Evolutionary conservation across 768 basidiomycete species (phyloP), one percentile per base, ranked within the genome.

Genomic region (Lentinula raphanica): DNA sequence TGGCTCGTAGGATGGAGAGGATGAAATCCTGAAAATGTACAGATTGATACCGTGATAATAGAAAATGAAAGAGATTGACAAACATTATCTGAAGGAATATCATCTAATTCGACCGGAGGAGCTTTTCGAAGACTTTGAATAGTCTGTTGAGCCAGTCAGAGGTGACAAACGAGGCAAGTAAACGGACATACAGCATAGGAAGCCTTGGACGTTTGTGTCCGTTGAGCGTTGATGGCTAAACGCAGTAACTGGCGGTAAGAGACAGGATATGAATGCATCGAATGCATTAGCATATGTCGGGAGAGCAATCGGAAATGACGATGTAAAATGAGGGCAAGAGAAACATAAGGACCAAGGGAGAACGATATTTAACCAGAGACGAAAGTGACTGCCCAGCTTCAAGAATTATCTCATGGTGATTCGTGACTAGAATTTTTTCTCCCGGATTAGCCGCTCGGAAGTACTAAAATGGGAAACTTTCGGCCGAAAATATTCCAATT

Each of bases 1-100:
- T 93, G 28, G 97, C 88, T 55, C 90, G 87, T 53, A 99, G 79
- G 65, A 99, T 90, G 31, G 95, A 97, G 57, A 98, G 75, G 67
- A 99, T 94, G 67, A 99, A 95, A 69, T 98, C 97, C 94, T 98
- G 42, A 9, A 21, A 1, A 69, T 15, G 60, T 29, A 7, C 48
- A 17, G 61, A 36, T 50, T 21, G 49, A 25, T 36, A 29, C 29
- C 45, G 45, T 31, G 6, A 59, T 38, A 36, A 32, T 27, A n/a
- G 48, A 49, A 23, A 32, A 31, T 54, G 38, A 62, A 13, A 13
- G 32, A 60, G n/a, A n/a, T 45, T 51, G 21, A 67, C 77, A 61
- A 63, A 83, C 85, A 68, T 84, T 82, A 53, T 83, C 81, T 28
- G 83, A 71, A 5, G 76, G 67, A 9, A 65, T 42, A 17, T 79